These are phyloP conservation scores for Botrytis deweyae DNA, from an alignment of 2,329 filamentous ascomycete species.

Conservation along the genomic window DNA sequence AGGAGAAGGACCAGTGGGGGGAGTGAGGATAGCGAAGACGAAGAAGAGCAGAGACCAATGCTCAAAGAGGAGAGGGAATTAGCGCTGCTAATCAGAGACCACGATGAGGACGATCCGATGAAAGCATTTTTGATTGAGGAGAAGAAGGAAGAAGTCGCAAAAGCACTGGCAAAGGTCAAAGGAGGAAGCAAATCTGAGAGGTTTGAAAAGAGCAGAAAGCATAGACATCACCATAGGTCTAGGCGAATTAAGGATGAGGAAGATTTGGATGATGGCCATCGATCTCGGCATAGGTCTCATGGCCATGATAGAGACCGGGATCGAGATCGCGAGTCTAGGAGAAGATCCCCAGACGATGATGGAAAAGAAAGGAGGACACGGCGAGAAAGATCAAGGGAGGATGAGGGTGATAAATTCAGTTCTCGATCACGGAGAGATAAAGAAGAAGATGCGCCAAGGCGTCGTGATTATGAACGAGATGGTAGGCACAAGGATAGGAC, in stretches of 20 bases:
- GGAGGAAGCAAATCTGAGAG: slow-evolving; percentile 30
- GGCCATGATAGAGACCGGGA: neutral
- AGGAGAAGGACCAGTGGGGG: slow-evolving; percentile 34
- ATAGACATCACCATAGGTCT: slow-evolving; percentile 34
- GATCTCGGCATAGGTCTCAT: slow-evolving; percentile 27
- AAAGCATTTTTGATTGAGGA: slow-evolving; percentile 85
- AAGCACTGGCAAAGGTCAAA: slow-evolving; percentile 60
- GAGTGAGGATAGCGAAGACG: slow-evolving; percentile 39
- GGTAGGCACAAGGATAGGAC: neutral
- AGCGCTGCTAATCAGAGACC: slow-evolving; percentile 68
- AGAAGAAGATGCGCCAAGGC: slow-evolving; percentile 22
- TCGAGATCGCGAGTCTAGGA: slow-evolving; percentile 9
- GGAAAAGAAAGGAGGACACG: slow-evolving; percentile 13
- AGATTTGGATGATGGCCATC: slow-evolving; percentile 23
- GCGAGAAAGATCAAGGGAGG: slow-evolving; percentile 17
- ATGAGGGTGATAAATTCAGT: slow-evolving; percentile 7
- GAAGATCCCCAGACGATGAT: slow-evolving; percentile 21
- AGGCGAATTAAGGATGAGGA: slow-evolving; percentile 25
- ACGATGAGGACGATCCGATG: slow-evolving; percentile 98
- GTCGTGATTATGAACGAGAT: slow-evolving; percentile 9
- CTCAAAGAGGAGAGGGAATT: slow-evolving; percentile 82
- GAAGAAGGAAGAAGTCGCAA: slow-evolving; percentile 84
- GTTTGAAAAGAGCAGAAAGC: slow-evolving; percentile 29
- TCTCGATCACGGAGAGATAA: slow-evolving; percentile 22
- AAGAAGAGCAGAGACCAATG: slow-evolving; percentile 54